These are phyloP conservation scores for Dictyostelium capitatum DNA, from an alignment of 78 protist species.

Conservation along the genomic window DNA sequence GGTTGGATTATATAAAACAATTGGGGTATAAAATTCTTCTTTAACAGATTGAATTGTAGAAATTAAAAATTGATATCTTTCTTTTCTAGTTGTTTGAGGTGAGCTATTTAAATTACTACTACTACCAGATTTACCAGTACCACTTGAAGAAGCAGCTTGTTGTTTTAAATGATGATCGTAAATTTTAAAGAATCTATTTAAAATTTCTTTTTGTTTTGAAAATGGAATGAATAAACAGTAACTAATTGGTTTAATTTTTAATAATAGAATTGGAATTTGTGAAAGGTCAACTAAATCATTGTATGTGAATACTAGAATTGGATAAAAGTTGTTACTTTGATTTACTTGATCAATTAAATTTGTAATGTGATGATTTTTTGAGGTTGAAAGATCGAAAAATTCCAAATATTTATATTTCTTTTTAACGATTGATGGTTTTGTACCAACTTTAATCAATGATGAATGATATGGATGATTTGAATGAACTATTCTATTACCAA, in stretches of 20 bases:
- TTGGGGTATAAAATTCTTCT: slow-evolving; percentile 68
- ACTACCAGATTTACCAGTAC: not conserved
- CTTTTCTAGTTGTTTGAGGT: slow-evolving; percentile 25
- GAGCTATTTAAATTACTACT: not conserved
- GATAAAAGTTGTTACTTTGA: slow-evolving; percentile 5
- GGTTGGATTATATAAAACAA: slow-evolving; percentile 67
- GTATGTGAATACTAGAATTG: slow-evolving; percentile 48
- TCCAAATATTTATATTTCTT: slow-evolving; percentile 67
- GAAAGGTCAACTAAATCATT: slow-evolving; percentile 75
- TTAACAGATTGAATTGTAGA: slow-evolving; percentile 53
- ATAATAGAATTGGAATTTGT: slow-evolving; percentile 22
- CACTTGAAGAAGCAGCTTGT: not conserved
- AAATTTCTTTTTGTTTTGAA: slow-evolving; percentile 73
- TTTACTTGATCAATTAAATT: slow-evolving; percentile 28
- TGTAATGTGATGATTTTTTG: not conserved
- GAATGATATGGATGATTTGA: slow-evolving; percentile 78
- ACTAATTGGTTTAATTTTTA: slow-evolving; percentile 62
- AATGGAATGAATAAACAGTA: slow-evolving; percentile 58
- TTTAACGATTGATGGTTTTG: slow-evolving; percentile 32
- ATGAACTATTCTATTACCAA: slow-evolving; percentile 28
- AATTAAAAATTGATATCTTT: slow-evolving; percentile 61
- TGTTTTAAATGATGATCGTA: slow-evolving; percentile 53
- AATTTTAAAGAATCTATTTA: slow-evolving; percentile 50
- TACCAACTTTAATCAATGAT: slow-evolving; percentile 69
- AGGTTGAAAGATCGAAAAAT: slow-evolving; percentile 44